Percentiles rank a stretch among this genome's conserved stretches.
Evolutionary conservation across 441 rosid genomes (phyloP).

Genomic region (Rhodomyrtus psidioides): DNA sequence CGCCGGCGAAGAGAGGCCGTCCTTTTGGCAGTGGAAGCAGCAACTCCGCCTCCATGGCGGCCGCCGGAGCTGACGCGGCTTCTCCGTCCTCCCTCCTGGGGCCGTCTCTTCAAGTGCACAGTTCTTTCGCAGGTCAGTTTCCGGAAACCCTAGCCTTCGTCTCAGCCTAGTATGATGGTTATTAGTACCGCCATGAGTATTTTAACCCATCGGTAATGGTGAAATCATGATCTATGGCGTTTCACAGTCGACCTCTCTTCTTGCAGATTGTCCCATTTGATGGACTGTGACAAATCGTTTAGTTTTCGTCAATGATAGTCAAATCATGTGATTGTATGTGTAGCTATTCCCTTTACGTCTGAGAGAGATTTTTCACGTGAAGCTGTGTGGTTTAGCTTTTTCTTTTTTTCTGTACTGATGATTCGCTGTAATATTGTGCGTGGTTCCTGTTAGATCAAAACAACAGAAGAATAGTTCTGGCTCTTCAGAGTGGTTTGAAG

Average conservation of each 20-base stretch:
- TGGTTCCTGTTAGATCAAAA: conserved; percentile 50
- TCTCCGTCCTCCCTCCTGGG: conserved; percentile 14
- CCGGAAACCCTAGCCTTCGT: background rate
- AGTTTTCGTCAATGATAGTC: background rate
- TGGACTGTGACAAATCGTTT: background rate
- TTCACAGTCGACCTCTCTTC: background rate
- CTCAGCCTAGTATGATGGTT: background rate
- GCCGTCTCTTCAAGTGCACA: conserved; percentile 17
- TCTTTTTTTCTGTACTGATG: background rate
- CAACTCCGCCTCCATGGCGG: conserved; percentile 11
- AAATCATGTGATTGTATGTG: background rate
- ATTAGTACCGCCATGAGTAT: background rate
- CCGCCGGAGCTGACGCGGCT: conserved; percentile 8
- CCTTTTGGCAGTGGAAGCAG: conserved; percentile 14
- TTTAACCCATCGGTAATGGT: background rate
- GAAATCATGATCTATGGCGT: background rate
- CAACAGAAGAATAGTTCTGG: conserved; percentile 77
- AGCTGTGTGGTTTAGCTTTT: background rate
- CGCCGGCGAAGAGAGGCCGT: conserved; percentile 20
- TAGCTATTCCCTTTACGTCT: background rate
- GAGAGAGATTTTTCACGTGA: background rate
- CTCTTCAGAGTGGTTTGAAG: conserved; percentile 88
- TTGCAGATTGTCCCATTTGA: background rate
- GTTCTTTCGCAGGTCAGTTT: conserved; percentile 14
- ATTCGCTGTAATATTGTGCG: background rate